These are phyloP conservation scores for Auricularia heimuer DNA, from an alignment of 768 basidiomycete species.

Conservation along the genomic window DNA sequence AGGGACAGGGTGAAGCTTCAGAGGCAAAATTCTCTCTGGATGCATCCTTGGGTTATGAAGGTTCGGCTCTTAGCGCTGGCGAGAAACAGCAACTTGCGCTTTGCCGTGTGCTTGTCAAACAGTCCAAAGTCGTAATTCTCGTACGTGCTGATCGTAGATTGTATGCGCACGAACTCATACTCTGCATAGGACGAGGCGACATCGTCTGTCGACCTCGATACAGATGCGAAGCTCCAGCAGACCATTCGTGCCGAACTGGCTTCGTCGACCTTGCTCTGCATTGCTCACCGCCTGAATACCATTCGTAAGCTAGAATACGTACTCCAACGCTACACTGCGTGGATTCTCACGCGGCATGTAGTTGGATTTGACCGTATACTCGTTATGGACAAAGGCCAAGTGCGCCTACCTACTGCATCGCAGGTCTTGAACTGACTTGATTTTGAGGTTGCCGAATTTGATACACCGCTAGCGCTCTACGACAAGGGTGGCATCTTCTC, in stretches of 20 bases:
- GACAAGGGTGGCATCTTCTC: slow-evolving; percentile 55
- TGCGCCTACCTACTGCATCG: not conserved
- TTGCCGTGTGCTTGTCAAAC: slow-evolving; percentile 51
- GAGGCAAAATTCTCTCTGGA: slow-evolving; percentile 53
- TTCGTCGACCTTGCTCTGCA: slow-evolving; percentile 42
- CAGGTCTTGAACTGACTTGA: not conserved
- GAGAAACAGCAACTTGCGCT: slow-evolving; percentile 58
- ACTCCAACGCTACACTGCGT: too few species aligned
- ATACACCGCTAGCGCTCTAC: slow-evolving; percentile 59
- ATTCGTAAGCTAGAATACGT: too few species aligned
- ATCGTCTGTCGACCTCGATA: slow-evolving; percentile 51
- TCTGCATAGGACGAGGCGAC: slow-evolving; percentile 48
- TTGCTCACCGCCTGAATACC: slow-evolving; percentile 41
- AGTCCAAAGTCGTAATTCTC: slow-evolving; percentile 46
- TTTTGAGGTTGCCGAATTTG: slow-evolving; percentile 45
- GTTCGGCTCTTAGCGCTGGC: slow-evolving; percentile 48
- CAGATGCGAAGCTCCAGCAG: slow-evolving; percentile 49
- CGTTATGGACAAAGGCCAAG: slow-evolving; percentile 63
- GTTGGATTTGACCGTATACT: slow-evolving; percentile 60
- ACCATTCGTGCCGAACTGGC: slow-evolving; percentile 57
- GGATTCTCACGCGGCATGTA: slow-evolving; percentile 31
- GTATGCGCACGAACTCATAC: not conserved
- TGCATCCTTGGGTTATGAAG: slow-evolving; percentile 52
- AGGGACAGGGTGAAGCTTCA: slow-evolving; percentile 33
- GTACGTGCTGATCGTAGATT: slow-evolving; percentile 22